Evolutionary conservation across 108 stramenopile genomes (phyloP).

Genomic region (Stephanodiscus triporus): DNA sequence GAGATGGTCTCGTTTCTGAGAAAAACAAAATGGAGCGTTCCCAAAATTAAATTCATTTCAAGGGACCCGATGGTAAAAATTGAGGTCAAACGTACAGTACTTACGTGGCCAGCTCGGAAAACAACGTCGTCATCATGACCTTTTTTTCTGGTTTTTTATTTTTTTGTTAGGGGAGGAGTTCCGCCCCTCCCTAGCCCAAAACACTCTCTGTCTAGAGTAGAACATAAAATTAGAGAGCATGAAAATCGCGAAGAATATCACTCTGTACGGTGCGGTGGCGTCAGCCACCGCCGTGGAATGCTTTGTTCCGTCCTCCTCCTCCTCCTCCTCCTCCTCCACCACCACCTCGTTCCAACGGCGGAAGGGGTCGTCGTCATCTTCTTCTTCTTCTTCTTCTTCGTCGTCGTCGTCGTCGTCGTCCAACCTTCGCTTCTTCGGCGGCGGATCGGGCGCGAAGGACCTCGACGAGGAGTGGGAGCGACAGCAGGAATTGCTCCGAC

Average conservation of each 20-base stretch:
- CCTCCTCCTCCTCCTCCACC: not conserved
- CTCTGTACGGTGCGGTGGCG: not conserved
- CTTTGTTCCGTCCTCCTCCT: not conserved
- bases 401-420: not conserved
- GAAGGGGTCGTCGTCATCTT: not conserved
- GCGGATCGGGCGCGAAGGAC: constrained; percentile 48
- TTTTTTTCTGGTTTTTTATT: no score
- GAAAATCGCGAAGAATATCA: not conserved
- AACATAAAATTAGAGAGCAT: not conserved
- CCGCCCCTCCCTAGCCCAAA: no score
- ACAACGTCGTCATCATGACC: no score
- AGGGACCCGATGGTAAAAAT: no score
- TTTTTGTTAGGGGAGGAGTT: no score
- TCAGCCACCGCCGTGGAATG: not conserved
- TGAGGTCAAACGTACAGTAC: no score
- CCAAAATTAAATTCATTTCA: no score
- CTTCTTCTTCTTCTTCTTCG: not conserved
- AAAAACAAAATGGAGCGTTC: no score
- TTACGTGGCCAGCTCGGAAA: no score
- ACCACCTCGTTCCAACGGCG: not conserved
- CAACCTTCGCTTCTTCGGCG: constrained; percentile 4
- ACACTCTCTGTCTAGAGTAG: no score
- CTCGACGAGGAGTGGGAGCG: constrained; percentile 62
- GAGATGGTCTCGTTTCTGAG: no score
- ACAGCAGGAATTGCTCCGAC: constrained; percentile 79